Evolutionary conservation across 352 stramenopile species (phyloP).

Genomic region (Globisporangium paroecandrum): DNA sequence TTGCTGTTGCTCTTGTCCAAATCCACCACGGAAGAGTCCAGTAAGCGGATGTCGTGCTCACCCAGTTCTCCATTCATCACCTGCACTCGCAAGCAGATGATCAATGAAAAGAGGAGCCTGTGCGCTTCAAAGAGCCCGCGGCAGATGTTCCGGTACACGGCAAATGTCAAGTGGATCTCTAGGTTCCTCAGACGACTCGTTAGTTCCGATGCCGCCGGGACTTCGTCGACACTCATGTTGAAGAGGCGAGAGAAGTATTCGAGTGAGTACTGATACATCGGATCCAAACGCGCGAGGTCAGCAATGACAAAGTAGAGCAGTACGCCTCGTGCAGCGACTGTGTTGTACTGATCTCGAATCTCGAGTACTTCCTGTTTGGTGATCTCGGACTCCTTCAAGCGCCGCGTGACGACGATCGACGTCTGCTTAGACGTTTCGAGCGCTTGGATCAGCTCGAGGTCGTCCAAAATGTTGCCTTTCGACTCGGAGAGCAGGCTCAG

Average conservation of each 20-base stretch:
- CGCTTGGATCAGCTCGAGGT: slow-evolving; percentile 75
- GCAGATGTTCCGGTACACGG: slow-evolving; percentile 72
- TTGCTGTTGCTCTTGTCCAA: slow-evolving; percentile 1
- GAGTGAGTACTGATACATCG: slow-evolving; percentile 83
- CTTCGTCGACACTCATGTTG: slow-evolving; percentile 48
- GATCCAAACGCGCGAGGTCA: slow-evolving; percentile 53
- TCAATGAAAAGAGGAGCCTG: slow-evolving; percentile 59
- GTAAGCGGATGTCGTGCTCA: slow-evolving; percentile 28
- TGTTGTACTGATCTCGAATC: slow-evolving; percentile 59
- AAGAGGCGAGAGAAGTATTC: slow-evolving; percentile 72
- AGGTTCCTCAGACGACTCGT: slow-evolving; percentile 40
- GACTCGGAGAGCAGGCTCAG: slow-evolving; percentile 80
- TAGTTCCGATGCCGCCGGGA: slow-evolving; percentile 25
- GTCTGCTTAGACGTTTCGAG: slow-evolving; percentile 70
- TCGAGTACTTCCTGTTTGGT: slow-evolving; percentile 62
- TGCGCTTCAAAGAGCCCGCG: slow-evolving; percentile 66
- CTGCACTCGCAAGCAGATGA: slow-evolving; percentile 58
- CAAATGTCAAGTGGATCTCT: slow-evolving; percentile 37
- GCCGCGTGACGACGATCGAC: slow-evolving; percentile 47
- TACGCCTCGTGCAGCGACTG: slow-evolving; percentile 49
- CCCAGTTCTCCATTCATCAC: slow-evolving; percentile 38
- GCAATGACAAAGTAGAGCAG: slow-evolving; percentile 72
- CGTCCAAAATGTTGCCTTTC: slow-evolving; percentile 89
- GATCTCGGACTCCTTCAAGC: slow-evolving; percentile 51
- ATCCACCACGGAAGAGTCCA: slow-evolving; percentile 24